Conservation (phyloP, 2,329 filamentous ascomycete genomes). For the Fusarium domesticum region DNA sequence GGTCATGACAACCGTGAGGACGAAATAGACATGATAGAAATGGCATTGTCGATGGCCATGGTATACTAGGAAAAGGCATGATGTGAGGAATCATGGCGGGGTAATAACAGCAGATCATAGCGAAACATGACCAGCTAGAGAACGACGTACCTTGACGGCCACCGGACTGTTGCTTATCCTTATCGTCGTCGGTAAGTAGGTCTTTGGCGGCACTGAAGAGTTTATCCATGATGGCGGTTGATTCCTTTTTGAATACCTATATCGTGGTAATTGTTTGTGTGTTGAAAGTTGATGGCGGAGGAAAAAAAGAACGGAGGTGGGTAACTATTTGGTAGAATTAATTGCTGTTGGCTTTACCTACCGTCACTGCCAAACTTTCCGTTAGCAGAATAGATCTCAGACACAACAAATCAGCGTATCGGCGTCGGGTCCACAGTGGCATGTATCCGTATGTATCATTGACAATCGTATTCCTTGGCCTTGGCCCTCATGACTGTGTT, state of each 20-base stretch:
- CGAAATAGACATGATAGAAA: too few species aligned
- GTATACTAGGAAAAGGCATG: slow-evolving; percentile 16
- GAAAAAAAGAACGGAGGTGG: neutral
- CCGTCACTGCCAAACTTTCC: neutral
- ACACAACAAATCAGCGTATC: neutral
- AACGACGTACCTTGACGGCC: slow-evolving; percentile 18
- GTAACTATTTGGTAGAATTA: neutral
- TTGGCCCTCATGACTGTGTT: neutral
- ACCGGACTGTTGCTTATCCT: slow-evolving; percentile 21
- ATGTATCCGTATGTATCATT: neutral
- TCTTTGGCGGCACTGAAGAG: slow-evolving; percentile 39
- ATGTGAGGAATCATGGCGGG: slow-evolving; percentile 22
- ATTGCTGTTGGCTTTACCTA: neutral
- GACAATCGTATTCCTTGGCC: neutral
- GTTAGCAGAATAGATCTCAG: neutral
- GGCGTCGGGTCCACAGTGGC: too few species aligned
- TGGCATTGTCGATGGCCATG: too few species aligned
- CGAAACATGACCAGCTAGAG: slow-evolving; percentile 6
- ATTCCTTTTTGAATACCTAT: neutral
- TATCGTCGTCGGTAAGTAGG: slow-evolving; percentile 33
- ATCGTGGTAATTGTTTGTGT: neutral
- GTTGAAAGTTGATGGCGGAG: neutral
- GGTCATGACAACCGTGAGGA: neutral
- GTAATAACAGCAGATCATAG: slow-evolving; percentile 5
- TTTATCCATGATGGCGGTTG: slow-evolving; percentile 36